phyloP scores from a whole-genome alignment of 805 yeast genomes.

The Osmozyma mogii region DNA sequence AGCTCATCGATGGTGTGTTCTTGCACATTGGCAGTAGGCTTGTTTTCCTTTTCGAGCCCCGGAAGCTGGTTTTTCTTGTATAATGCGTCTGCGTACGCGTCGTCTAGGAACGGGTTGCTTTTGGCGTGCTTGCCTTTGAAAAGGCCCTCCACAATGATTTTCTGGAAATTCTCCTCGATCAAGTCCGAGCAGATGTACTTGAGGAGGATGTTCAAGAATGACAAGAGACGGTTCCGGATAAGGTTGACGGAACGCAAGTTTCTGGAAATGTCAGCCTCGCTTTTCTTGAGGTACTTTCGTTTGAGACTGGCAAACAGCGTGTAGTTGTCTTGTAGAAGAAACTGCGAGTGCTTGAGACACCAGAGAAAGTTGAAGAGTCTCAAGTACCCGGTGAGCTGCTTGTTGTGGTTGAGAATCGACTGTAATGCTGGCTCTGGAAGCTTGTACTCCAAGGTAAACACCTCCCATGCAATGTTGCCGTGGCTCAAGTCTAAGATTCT shows the following conservation, averaged over 20 bases:
- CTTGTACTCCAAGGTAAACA: slow-evolving; percentile 77
- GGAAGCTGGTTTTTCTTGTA: neutral
- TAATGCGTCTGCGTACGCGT: slow-evolving; percentile 3
- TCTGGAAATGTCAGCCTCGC: slow-evolving; percentile 16
- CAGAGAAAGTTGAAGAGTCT: slow-evolving; percentile 81
- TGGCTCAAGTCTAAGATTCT: slow-evolving; percentile 67
- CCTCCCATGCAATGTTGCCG: slow-evolving; percentile 82
- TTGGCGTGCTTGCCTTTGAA: slow-evolving; percentile 14
- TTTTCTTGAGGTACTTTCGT: slow-evolving; percentile 2
- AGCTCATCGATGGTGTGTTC: slow-evolving; percentile 12
- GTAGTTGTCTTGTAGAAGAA: slow-evolving; percentile 34
- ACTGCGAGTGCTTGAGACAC: slow-evolving; percentile 60
- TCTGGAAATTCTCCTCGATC: slow-evolving; percentile 33
- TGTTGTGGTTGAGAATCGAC: slow-evolving; percentile 20
- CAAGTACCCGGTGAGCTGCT: slow-evolving; percentile 45
- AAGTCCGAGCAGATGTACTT: slow-evolving; percentile 39
- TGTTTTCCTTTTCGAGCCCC: slow-evolving; percentile 1
- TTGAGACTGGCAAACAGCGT: neutral
- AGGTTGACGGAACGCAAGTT: slow-evolving; percentile 26
- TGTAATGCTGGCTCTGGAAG: slow-evolving; percentile 48
- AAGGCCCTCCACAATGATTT: slow-evolving; percentile 15
- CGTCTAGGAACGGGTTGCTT: slow-evolving; percentile 8
- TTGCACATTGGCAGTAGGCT: slow-evolving; percentile 6
- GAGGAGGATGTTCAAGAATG: slow-evolving; percentile 34
- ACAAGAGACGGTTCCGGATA: slow-evolving; percentile 30